Evolutionary conservation across 768 basidiomycete species (phyloP), one percentile per base, ranked within the genome.

Genomic region (Suillus decipiens): DNA sequence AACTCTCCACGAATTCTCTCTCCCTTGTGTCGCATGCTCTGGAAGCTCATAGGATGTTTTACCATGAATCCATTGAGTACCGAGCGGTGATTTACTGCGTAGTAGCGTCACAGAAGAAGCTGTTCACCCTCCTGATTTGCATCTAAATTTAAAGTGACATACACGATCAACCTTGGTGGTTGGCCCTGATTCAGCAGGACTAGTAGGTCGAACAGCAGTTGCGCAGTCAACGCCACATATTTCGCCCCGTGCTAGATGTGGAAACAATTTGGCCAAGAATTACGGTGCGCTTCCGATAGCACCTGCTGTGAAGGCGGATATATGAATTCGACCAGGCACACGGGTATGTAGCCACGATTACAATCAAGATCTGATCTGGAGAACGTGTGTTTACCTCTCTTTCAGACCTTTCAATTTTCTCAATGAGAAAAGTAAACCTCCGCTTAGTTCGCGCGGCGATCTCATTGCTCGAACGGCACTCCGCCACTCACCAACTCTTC

Each of bases 241-340:
- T 41, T 61, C 31, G 36, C 54, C 54, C 60, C 67, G 67, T 37
- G 63, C 45, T 28, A 33, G 60, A 45, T 43, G 60, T 42, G 61
- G 61, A 59, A 57, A 57, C 28, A 4, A 57, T 57, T 57, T 31
- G 34, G 31, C 22, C 59, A 59, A 33, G 59, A 43, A 62, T 62
- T 39, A 61, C 55, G 60, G 36, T 39, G 48, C 51, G 65, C 63
- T 34, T 66, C 70, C 68, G 71, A 69, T 64, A 51, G 64, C 73
- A 70, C 65, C 68, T 64, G 67, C 62, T 62, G 62, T 71, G 51
- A 74, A 76, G 72, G 72, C 70, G 75, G 73, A 66, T 76, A 76
- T 70, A 75, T 75, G 75, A 75, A 76, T 68, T 67, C 72, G 37
- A 63, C 71, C 72, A 75, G 74, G 74, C 73, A 75, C 74, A 42